Base-by-base conservation (phyloP, 2,329 filamentous ascomycete genomes). In the Alternaria sp. region DNA sequence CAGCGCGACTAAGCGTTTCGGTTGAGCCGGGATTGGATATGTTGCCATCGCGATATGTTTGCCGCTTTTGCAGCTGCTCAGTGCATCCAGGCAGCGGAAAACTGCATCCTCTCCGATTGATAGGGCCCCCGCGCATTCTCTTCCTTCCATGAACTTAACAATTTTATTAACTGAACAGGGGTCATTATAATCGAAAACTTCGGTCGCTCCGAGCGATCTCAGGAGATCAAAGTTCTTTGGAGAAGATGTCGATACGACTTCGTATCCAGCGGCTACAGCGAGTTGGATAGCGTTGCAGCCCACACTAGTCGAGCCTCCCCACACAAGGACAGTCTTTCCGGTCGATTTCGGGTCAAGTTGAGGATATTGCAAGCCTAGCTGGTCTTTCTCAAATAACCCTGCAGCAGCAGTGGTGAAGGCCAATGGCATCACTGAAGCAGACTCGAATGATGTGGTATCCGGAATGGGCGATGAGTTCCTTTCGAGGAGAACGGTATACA, bases 401-500 rank as follows among this genome's bases (percentile, higher is more conserved):
- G 52, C 41, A 7, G 59, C 58, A 44, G 69, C 68, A 2, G 66
- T 69, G 5, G 60, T 54, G 28, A 66, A 48, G 10, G 45, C 50
- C 2, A 66, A 57, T 7, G 46, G 46, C 1, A 86, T 70, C 2
- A 84, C 85, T 2, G 80, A 77, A 1, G 83, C 85, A 30, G 82
- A 80, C 34, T 57, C 54, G 63, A 81, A 82, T 45, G 74, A 79
- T 59, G 86, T 48, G 40, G 68, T 68, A n/a, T 83, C 79, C 4
- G 85, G 85, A 11, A 86, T 79, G 27, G 78, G 79, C 44, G 82
- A 76, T 46, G 78, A 73, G 0, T 84, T 46, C 49, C 82, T 81
- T 3, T 79, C 83, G 64, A 84, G 85, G 6, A 78, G 81, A 4
- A 84, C 76, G 27, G 82, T 78, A 63, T 85, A 85, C 60, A 86